These are phyloP conservation scores for Eimeria necatrix DNA, from an alignment of 169 alveolate species.

Conservation along the genomic window DNA sequence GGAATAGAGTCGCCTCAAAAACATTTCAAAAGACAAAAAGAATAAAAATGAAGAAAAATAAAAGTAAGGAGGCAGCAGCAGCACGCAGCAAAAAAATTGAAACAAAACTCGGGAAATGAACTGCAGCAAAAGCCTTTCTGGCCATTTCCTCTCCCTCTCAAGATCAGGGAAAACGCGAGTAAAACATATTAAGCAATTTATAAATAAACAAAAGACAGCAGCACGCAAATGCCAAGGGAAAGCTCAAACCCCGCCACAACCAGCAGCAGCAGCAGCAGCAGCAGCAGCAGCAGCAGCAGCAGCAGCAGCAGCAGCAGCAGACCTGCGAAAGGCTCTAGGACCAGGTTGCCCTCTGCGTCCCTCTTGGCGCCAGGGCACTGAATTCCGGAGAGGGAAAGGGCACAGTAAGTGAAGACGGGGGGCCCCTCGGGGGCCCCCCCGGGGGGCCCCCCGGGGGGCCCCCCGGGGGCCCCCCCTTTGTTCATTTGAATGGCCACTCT, in stretches of 20 bases:
- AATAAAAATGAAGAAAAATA: no score
- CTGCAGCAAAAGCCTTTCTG: no score
- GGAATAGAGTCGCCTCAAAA: no score
- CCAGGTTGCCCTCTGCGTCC: constrained; percentile 1
- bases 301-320: background rate
- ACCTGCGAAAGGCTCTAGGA: constrained; percentile 71
- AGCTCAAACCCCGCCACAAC: background rate
- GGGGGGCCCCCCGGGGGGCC: background rate
- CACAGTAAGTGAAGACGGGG: background rate
- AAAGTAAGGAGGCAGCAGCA: no score
- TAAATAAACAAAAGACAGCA: background rate
- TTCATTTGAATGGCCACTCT: constrained; percentile 25
- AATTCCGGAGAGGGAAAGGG: constrained; percentile 71
- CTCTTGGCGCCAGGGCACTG: constrained; percentile 58
- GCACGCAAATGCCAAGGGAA: background rate
- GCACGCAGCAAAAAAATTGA: no score
- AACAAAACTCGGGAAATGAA: no score
- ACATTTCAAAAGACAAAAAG: no score
- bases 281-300: background rate
- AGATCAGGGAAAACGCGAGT: background rate
- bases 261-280: background rate
- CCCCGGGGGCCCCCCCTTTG: background rate
- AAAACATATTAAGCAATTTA: background rate
- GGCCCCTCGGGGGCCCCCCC: background rate
- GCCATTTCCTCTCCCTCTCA: no score